phyloP scores from a whole-genome alignment of 75 land plant species.

The Sequoiadendron giganteum region DNA sequence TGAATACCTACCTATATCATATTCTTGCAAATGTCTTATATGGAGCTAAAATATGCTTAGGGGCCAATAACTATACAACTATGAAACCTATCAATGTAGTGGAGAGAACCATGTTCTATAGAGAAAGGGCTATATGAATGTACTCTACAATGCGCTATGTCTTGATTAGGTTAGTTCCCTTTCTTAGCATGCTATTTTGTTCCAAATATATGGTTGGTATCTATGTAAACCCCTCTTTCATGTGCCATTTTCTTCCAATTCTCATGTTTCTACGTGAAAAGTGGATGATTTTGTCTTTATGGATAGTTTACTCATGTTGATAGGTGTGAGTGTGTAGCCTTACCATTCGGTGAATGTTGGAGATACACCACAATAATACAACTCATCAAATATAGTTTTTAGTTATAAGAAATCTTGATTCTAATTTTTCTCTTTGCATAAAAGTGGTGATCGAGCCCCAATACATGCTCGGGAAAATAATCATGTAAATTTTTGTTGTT shows the following conservation, averaged over 20 bases:
- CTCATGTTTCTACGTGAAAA: too few relatives aligned
- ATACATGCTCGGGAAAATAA: background rate
- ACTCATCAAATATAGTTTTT: too few relatives aligned
- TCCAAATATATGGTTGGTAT: too few relatives aligned
- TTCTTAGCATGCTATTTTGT: background rate
- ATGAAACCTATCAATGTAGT: slow-evolving; percentile 73
- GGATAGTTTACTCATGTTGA: too few relatives aligned
- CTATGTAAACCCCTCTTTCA: too few relatives aligned
- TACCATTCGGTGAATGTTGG: too few relatives aligned
- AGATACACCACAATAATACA: too few relatives aligned
- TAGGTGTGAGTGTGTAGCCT: too few relatives aligned
- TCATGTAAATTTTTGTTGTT: slow-evolving; percentile 18
- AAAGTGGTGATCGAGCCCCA: slow-evolving; percentile 22
- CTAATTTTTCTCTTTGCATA: background rate
- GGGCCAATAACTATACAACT: slow-evolving; percentile 41
- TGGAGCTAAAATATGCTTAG: slow-evolving; percentile 67
- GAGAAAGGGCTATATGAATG: slow-evolving; percentile 89
- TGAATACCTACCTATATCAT: slow-evolving; percentile 1
- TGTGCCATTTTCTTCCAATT: too few relatives aligned
- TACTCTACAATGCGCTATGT: slow-evolving; percentile 55
- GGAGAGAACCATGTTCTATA: slow-evolving; percentile 79
- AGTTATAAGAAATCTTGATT: background rate
- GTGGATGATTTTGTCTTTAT: too few relatives aligned
- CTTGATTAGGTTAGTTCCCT: slow-evolving; percentile 58
- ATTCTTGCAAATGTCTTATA: slow-evolving; percentile 80